Conservation (phyloP, 176 grass and related monocot species). For the Oryza meridionalis region DNA sequence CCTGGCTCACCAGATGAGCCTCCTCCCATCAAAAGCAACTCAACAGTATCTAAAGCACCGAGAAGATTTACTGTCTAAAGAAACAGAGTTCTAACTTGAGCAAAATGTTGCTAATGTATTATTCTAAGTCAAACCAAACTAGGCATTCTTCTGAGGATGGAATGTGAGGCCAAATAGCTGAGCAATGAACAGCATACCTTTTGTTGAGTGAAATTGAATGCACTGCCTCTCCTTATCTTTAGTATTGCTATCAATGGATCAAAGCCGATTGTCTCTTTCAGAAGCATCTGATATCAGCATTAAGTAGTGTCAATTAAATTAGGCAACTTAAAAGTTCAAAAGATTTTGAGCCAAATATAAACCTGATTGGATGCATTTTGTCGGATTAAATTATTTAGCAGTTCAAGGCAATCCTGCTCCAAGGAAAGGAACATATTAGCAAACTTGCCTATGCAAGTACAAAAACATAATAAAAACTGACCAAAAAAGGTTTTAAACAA, state of each 20-base stretch:
- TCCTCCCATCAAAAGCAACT: slow-evolving; percentile 82
- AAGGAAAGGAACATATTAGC: slow-evolving; percentile 45
- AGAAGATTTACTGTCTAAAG: slow-evolving; percentile 98
- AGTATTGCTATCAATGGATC: slow-evolving; percentile 95
- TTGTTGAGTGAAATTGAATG: slow-evolving; percentile 99
- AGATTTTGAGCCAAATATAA: slow-evolving; percentile 21
- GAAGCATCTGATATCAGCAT: slow-evolving; percentile 74
- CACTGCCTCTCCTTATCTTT: slow-evolving; percentile 96
- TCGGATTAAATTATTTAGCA: slow-evolving; percentile 96
- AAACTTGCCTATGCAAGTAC: slow-evolving; percentile 6
- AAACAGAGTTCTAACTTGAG: slow-evolving; percentile 47
- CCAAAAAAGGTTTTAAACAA: neutral
- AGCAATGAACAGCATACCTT: slow-evolving; percentile 56
- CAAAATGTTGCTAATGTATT: slow-evolving; percentile 43
- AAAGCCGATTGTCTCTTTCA: slow-evolving; percentile 98
- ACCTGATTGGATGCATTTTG: slow-evolving; percentile 94
- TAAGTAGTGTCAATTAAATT: slow-evolving; percentile 37
- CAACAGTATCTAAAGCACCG: slow-evolving; percentile 86
- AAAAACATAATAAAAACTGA: slow-evolving; percentile 30
- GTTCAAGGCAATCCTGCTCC: slow-evolving; percentile 91
- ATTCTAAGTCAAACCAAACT: slow-evolving; percentile 16
- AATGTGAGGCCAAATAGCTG: slow-evolving; percentile 18
- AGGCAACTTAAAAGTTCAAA: slow-evolving; percentile 40
- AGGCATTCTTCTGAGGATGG: slow-evolving; percentile 12
- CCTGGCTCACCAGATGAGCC: slow-evolving; percentile 52